Conservation (phyloP, 345 rosid species). For the Gossypium bickii region DNA sequence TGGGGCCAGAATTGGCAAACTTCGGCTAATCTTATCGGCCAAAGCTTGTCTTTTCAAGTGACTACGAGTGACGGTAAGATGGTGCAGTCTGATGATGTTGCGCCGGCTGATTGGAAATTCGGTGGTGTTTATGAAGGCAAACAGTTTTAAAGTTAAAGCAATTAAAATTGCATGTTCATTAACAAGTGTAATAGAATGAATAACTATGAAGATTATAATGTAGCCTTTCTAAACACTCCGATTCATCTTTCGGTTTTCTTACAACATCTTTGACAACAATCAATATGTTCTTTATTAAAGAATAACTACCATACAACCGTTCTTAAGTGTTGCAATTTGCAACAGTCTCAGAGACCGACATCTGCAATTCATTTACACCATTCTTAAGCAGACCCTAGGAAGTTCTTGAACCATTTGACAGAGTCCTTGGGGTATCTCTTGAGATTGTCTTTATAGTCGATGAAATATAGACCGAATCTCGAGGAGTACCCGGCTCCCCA, state of each 20-base stretch:
- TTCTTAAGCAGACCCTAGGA: slow-evolving; percentile 46
- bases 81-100: slow-evolving; percentile 31
- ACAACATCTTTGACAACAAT: background rate
- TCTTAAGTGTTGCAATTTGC: background rate
- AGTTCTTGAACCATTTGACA: slow-evolving; percentile 87
- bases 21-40: slow-evolving; percentile 26
- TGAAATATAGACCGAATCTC: slow-evolving; percentile 85
- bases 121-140: slow-evolving; percentile 41
- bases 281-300: background rate
- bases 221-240: background rate
- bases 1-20: slow-evolving; percentile 63
- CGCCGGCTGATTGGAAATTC: slow-evolving; percentile 36
- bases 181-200: background rate
- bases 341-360: background rate
- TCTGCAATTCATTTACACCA: background rate
- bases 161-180: background rate
- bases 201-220: background rate
- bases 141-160: background rate
- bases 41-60: slow-evolving; percentile 43
- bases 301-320: background rate
- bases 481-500: slow-evolving; percentile 90
- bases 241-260: background rate
- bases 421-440: slow-evolving; percentile 91
- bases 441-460: slow-evolving; percentile 73
- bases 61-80: slow-evolving; percentile 37